phyloP scores from a whole-genome alignment of 1,139 yeast species.

The Blastobotrys buckinghamii region DNA sequence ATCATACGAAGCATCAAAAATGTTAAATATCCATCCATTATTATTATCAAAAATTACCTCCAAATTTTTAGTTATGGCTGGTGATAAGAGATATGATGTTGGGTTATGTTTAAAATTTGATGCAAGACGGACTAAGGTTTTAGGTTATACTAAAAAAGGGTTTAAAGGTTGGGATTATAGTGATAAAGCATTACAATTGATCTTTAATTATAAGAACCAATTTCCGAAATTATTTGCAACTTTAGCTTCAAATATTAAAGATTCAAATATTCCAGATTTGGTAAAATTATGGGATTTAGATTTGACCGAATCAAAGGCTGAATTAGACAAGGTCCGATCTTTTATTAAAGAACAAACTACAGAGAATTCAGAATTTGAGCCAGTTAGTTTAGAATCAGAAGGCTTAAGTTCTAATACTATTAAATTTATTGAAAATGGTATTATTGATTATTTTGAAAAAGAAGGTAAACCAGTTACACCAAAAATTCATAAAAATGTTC shows the following conservation, averaged over 20 bases:
- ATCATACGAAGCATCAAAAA: conserved; percentile 59
- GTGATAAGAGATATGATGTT: conserved; percentile 55
- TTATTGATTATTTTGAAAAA: conserved; percentile 39
- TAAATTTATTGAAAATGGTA: conserved; percentile 59
- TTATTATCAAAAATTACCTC: conserved; percentile 77
- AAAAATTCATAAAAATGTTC: conserved; percentile 55
- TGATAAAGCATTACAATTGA: conserved; percentile 60
- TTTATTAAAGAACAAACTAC: conserved; percentile 41
- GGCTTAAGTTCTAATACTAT: conserved; percentile 65
- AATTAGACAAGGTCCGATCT: conserved; percentile 34
- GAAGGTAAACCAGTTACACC: conserved; percentile 15
- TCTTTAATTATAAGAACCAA: conserved; percentile 52
- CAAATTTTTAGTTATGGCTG: conserved; percentile 54
- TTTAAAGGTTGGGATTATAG: conserved; percentile 82
- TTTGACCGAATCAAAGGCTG: conserved; percentile 39
- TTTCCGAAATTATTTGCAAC: conserved; percentile 59
- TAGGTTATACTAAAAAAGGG: conserved; percentile 73
- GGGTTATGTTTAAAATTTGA: conserved; percentile 87
- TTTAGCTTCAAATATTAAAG: conserved; percentile 28
- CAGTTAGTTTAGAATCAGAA: conserved; percentile 74
- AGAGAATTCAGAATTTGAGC: conserved; percentile 50
- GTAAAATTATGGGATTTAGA: conserved; percentile 39
- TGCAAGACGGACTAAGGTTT: conserved; percentile 68
- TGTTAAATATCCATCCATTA: conserved; percentile 52
- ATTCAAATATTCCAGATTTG: conserved; percentile 38